Base-by-base conservation (phyloP, 441 rosid genomes). In the Kokia cookei region DNA sequence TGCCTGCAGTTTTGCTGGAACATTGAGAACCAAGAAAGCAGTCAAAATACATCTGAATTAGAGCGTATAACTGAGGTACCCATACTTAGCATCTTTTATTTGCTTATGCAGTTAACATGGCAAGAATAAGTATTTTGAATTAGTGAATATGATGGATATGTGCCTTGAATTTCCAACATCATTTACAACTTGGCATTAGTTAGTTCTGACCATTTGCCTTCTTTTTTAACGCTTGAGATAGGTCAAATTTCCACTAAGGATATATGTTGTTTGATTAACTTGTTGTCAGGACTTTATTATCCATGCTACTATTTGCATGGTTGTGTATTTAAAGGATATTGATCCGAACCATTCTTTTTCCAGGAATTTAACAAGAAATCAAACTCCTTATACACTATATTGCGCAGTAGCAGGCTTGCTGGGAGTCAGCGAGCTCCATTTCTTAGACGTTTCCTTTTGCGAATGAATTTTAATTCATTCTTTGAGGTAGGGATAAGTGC, bases 381-480 rank as follows among this genome's bases (percentile, higher is more conserved):
- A 12, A 93, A 93, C 78, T 93, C 99, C 57, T 78, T 92, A 61
- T 93, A 93, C 78, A 90, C 98, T 51, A 93, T 93, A 75, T 77
- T 93, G 73, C 89, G 98, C 60, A 89, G 99, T 71, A 96, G 97
- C 86, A 89, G 96, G 83, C 92, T 92, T 10, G 99, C 95, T 0
- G 98, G 98, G 63, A 95, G 98, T 84, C 99, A 90, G 79, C 87
- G 99, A 75, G 99, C 97, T 55, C 98, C 98, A n/a, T 95, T 90
- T 78, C 90, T 93, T 67, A 90, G 99, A 74, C 95, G 97, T 55
- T 93, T 96, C 83, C 97, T 96, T 76, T 85, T 92, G 88, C 98
- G 93, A 15, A 84, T 93, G 51, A 93, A 96, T 82, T 93, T 86
- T 77, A 93, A 93, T 84, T 88, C 91, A 69, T 96, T 89, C 85